Conservation (phyloP, 129 eudicot species). For the Tanacetum coccineum region DNA sequence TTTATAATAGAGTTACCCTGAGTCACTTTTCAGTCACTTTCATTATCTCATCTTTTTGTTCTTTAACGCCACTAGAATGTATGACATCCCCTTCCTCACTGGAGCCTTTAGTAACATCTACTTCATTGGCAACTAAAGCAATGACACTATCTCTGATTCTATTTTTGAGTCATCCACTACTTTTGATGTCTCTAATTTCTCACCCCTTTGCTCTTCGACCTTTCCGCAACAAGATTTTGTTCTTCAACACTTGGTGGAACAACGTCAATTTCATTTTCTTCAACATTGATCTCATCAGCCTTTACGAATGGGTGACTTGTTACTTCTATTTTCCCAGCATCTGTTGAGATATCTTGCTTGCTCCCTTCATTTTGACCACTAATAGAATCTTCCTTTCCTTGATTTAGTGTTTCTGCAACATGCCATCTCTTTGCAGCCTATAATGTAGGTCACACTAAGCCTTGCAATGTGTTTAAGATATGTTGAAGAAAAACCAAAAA, state of each 20-base stretch:
- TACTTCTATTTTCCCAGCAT: neutral
- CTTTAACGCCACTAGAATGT: neutral
- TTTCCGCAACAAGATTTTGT: neutral
- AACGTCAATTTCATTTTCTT: neutral
- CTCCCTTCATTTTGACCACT: neutral
- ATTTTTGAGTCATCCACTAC: neutral
- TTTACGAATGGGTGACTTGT: neutral
- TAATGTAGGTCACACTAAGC: too few species aligned
- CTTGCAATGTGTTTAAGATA: too few species aligned
- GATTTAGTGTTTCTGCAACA: neutral
- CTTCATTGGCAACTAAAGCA: neutral
- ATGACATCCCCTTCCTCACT: neutral
- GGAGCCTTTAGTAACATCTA: too few species aligned
- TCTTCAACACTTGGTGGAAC: neutral
- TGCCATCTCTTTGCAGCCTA: too few species aligned
- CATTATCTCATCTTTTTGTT: neutral
- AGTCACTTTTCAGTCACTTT: neutral
- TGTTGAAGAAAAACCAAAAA: too few species aligned
- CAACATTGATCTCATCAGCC: neutral
- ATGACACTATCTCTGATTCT: neutral
- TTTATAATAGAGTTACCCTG: too few species aligned
- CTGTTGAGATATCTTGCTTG: conserved; percentile 5
- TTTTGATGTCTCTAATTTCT: conserved; percentile 1
- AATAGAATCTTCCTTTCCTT: neutral
- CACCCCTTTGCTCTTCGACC: neutral